These are phyloP conservation scores for Mucuna pruriens DNA, from an alignment of 306 rosid genomes.

Conservation along the genomic window DNA sequence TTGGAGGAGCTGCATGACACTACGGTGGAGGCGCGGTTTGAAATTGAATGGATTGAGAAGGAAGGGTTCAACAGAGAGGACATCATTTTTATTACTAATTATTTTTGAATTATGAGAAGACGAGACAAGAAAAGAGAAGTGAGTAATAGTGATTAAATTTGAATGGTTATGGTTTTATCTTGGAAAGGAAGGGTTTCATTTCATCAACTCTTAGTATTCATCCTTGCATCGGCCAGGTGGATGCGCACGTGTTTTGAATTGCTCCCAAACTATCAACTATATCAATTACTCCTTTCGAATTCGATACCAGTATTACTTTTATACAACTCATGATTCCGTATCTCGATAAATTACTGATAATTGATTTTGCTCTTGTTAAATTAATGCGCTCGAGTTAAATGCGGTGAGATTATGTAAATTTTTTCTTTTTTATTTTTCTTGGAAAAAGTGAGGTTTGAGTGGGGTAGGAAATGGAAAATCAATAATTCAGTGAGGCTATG, in stretches of 20 bases:
- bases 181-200: no score
- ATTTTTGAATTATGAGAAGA: background rate
- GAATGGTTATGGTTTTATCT: background rate
- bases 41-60: conserved; percentile 37
- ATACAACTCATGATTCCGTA: no score
- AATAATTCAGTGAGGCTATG: background rate
- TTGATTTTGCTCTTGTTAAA: background rate
- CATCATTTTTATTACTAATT: background rate
- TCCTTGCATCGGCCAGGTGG: no score
- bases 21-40: background rate
- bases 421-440: no score
- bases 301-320: no score
- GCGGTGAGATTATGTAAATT: no score
- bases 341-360: no score
- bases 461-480: background rate
- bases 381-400: background rate
- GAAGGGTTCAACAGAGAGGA: conserved; percentile 55
- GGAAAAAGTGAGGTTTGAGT: no score
- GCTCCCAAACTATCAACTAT: no score
- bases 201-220: no score
- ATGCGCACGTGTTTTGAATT: no score
- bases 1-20: conserved; percentile 49
- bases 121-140: background rate
- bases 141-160: background rate
- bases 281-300: no score